Base-by-base conservation (phyloP, 148 eudicot genomes). In the Chenopodium berlandieri region DNA sequence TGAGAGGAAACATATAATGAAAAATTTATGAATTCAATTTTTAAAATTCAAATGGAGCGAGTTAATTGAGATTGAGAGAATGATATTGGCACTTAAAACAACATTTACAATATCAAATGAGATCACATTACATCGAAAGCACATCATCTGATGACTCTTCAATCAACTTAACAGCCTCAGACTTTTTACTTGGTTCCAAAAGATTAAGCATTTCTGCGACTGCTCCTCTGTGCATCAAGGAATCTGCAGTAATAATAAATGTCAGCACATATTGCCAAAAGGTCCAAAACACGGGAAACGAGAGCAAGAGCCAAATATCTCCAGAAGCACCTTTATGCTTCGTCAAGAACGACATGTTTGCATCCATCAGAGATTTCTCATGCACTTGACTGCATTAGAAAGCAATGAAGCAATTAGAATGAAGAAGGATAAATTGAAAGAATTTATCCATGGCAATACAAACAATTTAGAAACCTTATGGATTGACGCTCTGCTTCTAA, bases 151-250 rank as follows among this genome's bases (percentile, higher is more conserved):
- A 80, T 70, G 95, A 90, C 84, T 89, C 97, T 82, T 90, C 99
- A 65, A 96, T 85, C 79, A 94, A 84, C 82, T 83, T 88, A 64
- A 92, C 75, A 78, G 98, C 95, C 84, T 92, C 97, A 25, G 82
- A 76, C 84, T 92, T 96, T 87, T 90, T 92, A 86, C 76, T 83
- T 79, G 94, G 93, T 78, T 92, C 95, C 83, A 96, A 78, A 78
- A 91, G 89, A 88, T 83, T 80, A 16, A 90, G 83, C 98, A 96
- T 89, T 89, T 94, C 98, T 71, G 98, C 99, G 68, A 78, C 99
- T 60, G 98, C 97, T 60, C 92, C 91, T 86, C 99, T 92, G 86
- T 96, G 98, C 90, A 87, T 89, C 90, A 96, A 89, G 68, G 99
- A 94, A 81, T 89, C 99, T 96, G 90, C 83, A 77, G 74, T 48